Evolutionary conservation across 805 yeast species (phyloP).

Genomic region (Nakazawaea wickerhamii): DNA sequence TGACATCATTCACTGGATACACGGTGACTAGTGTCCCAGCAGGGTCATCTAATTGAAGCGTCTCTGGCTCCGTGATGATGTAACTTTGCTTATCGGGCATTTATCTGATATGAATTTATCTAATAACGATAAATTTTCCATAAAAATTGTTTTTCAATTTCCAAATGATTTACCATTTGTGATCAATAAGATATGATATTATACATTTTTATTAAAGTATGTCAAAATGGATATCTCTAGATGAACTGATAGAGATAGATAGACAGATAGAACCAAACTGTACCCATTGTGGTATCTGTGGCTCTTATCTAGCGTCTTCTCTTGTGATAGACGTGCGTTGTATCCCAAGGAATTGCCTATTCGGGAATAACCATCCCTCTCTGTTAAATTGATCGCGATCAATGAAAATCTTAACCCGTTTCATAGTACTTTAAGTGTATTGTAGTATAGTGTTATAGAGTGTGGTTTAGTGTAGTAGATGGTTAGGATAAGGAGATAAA

Average conservation of each 20-base stretch:
- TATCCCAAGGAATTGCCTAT: conserved; percentile 9
- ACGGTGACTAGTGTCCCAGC: conserved; percentile 46
- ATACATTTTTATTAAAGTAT: no score
- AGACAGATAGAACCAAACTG: no score
- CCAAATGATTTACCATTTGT: no score
- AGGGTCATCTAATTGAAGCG: conserved; percentile 37
- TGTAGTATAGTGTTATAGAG: not conserved
- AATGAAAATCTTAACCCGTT: not conserved
- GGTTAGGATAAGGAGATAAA: no score
- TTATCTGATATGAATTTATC: no score
- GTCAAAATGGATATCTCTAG: no score
- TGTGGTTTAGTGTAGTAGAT: no score
- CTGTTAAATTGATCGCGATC: not conserved
- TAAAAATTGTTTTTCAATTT: no score
- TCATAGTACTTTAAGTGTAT: no score
- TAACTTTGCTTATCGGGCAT: conserved; percentile 15
- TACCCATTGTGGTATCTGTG: no score
- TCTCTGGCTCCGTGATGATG: conserved; percentile 31
- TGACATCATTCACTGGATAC: conserved; percentile 47
- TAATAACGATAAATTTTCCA: not conserved
- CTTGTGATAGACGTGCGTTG: not conserved
- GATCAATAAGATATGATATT: no score
- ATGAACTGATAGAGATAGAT: no score
- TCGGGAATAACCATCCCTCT: conserved; percentile 9
- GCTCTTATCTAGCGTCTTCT: not conserved